These are phyloP conservation scores for Russula foetens DNA, from an alignment of 768 basidiomycete genomes.

Conservation along the genomic window DNA sequence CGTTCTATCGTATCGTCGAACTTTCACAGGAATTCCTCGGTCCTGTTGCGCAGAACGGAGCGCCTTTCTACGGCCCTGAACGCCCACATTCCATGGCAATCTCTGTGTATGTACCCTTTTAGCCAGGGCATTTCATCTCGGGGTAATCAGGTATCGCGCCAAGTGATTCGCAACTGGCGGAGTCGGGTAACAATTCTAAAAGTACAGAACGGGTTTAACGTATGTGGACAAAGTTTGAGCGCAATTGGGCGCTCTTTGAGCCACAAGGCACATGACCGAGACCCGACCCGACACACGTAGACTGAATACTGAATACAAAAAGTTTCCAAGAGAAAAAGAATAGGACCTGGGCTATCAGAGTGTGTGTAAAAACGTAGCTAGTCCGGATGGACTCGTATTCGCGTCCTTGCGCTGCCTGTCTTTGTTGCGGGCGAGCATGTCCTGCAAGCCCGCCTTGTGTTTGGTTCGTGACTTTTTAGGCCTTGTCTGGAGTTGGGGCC, in stretches of 20 bases:
- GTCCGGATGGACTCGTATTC: slow-evolving; percentile 1
- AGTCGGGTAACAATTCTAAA: too few relatives aligned
- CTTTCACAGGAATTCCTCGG: slow-evolving; percentile 56
- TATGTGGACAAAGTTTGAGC: too few relatives aligned
- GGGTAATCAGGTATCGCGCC: too few relatives aligned
- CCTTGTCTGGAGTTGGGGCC: not conserved
- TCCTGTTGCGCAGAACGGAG: slow-evolving; percentile 47
- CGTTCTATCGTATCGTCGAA: slow-evolving; percentile 48
- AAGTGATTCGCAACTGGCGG: slow-evolving; percentile 31
- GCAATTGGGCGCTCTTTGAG: too few relatives aligned
- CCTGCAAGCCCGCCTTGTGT: slow-evolving; percentile 50
- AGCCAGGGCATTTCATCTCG: slow-evolving; percentile 53
- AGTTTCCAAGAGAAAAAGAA: too few relatives aligned
- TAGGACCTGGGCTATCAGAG: not conserved
- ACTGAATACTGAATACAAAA: too few relatives aligned
- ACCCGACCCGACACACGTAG: not conserved
- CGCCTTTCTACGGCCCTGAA: slow-evolving; percentile 61
- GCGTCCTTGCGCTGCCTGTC: slow-evolving; percentile 38
- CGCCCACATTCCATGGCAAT: slow-evolving; percentile 60
- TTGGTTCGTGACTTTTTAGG: slow-evolving; percentile 33
- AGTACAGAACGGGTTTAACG: too few relatives aligned
- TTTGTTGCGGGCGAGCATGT: slow-evolving; percentile 55
- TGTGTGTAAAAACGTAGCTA: slow-evolving; percentile 11
- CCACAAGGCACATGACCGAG: too few relatives aligned
- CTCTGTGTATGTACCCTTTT: slow-evolving; percentile 48